phyloP scores from a whole-genome alignment of 768 basidiomycete genomes.

The Mycena venus region DNA sequence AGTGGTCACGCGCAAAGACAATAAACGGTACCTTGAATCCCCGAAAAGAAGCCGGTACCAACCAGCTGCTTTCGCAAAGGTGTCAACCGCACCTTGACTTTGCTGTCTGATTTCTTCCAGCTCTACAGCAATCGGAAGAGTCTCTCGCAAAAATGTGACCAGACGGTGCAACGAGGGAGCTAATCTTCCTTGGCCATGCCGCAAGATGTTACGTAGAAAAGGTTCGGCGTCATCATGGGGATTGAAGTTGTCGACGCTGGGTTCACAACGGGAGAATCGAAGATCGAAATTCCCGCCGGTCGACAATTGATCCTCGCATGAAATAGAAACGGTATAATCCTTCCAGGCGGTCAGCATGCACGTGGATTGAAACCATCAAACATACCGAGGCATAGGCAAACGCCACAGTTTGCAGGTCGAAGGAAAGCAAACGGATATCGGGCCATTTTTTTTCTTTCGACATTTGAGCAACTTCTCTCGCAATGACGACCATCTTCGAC shows the following conservation, averaged over 20 bases:
- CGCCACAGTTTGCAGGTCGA: constrained; percentile 94
- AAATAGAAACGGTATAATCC: constrained; percentile 85
- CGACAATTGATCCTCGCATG: constrained; percentile 82
- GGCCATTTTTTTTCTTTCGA: constrained; percentile 77
- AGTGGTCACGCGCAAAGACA: not conserved
- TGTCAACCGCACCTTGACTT: constrained; percentile 60
- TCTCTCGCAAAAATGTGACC: constrained; percentile 79
- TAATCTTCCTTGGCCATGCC: constrained; percentile 73
- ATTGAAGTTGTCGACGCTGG: constrained; percentile 58
- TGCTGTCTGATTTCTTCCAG: constrained; percentile 67
- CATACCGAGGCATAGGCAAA: constrained; percentile 81
- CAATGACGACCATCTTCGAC: constrained; percentile 94
- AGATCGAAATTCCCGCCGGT: constrained; percentile 81
- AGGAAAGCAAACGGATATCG: constrained; percentile 87
- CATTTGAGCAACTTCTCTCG: constrained; percentile 92
- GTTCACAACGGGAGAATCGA: constrained; percentile 70
- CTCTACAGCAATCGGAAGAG: constrained; percentile 82
- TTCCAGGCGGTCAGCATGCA: constrained; percentile 39
- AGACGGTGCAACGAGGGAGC: constrained; percentile 75
- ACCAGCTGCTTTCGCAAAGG: constrained; percentile 83
- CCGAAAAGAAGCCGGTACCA: constrained; percentile 86
- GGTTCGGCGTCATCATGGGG: constrained; percentile 87
- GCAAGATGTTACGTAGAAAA: constrained; percentile 79
- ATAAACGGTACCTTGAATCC: constrained; percentile 67
- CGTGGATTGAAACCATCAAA: not conserved